These are phyloP conservation scores for Lasiodiplodia sp. DNA, from an alignment of 2,329 filamentous ascomycete species.

Conservation along the genomic window DNA sequence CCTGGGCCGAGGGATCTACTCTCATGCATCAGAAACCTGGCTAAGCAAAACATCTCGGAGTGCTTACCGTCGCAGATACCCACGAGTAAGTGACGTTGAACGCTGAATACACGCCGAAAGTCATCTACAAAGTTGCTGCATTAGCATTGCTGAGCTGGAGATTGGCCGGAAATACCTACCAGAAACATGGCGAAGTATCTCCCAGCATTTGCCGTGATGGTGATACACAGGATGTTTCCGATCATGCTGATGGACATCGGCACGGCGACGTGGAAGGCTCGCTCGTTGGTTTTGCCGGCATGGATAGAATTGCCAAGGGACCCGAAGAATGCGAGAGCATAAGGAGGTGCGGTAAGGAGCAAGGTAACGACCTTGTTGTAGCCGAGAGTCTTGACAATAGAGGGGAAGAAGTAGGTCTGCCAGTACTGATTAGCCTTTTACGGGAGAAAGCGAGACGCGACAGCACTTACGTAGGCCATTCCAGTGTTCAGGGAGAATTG, in stretches of 20 bases:
- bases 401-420: slow-evolving; percentile 67
- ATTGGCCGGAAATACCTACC: background rate
- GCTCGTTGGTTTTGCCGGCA: slow-evolving; percentile 51
- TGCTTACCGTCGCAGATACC: slow-evolving; percentile 37
- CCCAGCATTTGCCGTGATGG: slow-evolving; percentile 57
- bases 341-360: slow-evolving; percentile 56
- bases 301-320: slow-evolving; percentile 52
- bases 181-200: slow-evolving; percentile 35
- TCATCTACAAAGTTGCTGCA: background rate
- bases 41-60: slow-evolving; percentile 27
- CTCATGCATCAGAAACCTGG: slow-evolving; percentile 8
- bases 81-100: slow-evolving; percentile 49
- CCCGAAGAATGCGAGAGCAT: slow-evolving; percentile 66
- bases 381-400: slow-evolving; percentile 50
- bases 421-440: slow-evolving; percentile 56
- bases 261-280: slow-evolving; percentile 51
- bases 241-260: slow-evolving; percentile 60
- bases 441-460: background rate
- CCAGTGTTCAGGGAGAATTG: slow-evolving; percentile 43
- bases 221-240: slow-evolving; percentile 64
- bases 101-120: slow-evolving; percentile 37
- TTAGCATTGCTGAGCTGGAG: background rate
- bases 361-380: slow-evolving; percentile 32
- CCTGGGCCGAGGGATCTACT: slow-evolving; percentile 43
- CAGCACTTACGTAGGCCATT: slow-evolving; percentile 60